phyloP scores from a whole-genome alignment of 345 rosid species.

The Sapria himalayana region DNA sequence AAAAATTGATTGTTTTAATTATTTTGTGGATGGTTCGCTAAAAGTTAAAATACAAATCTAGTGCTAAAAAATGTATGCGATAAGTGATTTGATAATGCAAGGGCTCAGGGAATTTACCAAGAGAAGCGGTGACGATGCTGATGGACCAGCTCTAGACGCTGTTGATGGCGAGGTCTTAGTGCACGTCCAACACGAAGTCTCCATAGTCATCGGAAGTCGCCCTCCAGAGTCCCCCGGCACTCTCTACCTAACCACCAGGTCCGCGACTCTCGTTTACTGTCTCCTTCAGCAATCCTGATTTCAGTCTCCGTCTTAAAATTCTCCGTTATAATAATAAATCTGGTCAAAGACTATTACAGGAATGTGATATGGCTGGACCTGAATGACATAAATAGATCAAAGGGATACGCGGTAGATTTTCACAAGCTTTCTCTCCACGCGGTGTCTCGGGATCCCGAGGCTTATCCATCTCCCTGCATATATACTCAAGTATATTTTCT shows the following conservation, averaged over 20 bases:
- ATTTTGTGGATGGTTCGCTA: too few relatives aligned
- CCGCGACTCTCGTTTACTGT: neutral
- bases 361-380: slow-evolving; percentile 68
- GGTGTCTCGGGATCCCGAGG: slow-evolving; percentile 69
- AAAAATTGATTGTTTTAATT: too few relatives aligned
- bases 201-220: slow-evolving; percentile 49
- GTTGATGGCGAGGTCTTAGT: slow-evolving; percentile 57
- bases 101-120: slow-evolving; percentile 51
- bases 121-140: slow-evolving; percentile 32
- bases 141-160: slow-evolving; percentile 41
- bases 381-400: slow-evolving; percentile 44
- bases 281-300: neutral
- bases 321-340: neutral
- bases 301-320: neutral
- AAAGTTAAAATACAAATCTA: too few relatives aligned
- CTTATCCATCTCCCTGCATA: slow-evolving; percentile 73
- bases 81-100: too few relatives aligned
- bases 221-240: slow-evolving; percentile 58
- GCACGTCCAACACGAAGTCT: slow-evolving; percentile 50
- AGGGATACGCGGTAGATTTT: slow-evolving; percentile 81
- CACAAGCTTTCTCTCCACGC: slow-evolving; percentile 76
- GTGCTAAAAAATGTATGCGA: too few relatives aligned
- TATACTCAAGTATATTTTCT: slow-evolving; percentile 41
- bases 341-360: slow-evolving; percentile 20
- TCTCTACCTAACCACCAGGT: slow-evolving; percentile 71